Evolutionary conservation across 2,329 filamentous ascomycete species (phyloP).

Genomic region (Clonostachys solani): DNA sequence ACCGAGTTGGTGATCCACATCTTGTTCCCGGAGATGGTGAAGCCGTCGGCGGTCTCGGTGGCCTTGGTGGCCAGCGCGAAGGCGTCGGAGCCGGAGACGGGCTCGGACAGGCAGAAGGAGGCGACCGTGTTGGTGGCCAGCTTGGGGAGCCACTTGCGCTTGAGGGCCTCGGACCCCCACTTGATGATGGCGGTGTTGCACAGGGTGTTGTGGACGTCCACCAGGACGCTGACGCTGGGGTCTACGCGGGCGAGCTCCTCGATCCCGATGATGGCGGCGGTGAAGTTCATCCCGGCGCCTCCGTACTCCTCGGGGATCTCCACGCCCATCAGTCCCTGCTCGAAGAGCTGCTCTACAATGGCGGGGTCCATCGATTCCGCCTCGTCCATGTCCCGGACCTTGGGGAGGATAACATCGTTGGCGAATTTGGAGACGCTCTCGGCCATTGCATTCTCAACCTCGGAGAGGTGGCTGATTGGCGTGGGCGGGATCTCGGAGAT

Average conservation of each 20-base stretch:
- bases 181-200: slow-evolving; percentile 92
- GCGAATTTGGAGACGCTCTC: slow-evolving; percentile 91
- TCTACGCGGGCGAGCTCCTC: slow-evolving; percentile 94
- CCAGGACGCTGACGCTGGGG: slow-evolving; percentile 89
- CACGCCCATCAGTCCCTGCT: slow-evolving; percentile 95
- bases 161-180: slow-evolving; percentile 70
- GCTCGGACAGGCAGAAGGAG: slow-evolving; percentile 91
- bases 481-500: slow-evolving; percentile 80
- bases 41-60: slow-evolving; percentile 76
- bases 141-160: slow-evolving; percentile 85
- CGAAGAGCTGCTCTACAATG: slow-evolving; percentile 89
- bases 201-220: slow-evolving; percentile 96
- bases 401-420: slow-evolving; percentile 80
- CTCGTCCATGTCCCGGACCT: slow-evolving; percentile 97
- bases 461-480: slow-evolving; percentile 88
- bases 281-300: slow-evolving; percentile 98
- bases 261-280: slow-evolving; percentile 89
- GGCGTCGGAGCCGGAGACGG: slow-evolving; percentile 88
- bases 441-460: slow-evolving; percentile 84
- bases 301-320: slow-evolving; percentile 98
- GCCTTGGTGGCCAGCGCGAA: slow-evolving; percentile 94
- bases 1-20: slow-evolving; percentile 99
- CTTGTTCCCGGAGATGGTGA: slow-evolving; percentile 85
- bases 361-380: slow-evolving; percentile 86
- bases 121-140: slow-evolving; percentile 87